Evolutionary conservation across 306 rosid genomes (phyloP).

Genomic region (Vigna mungo): DNA sequence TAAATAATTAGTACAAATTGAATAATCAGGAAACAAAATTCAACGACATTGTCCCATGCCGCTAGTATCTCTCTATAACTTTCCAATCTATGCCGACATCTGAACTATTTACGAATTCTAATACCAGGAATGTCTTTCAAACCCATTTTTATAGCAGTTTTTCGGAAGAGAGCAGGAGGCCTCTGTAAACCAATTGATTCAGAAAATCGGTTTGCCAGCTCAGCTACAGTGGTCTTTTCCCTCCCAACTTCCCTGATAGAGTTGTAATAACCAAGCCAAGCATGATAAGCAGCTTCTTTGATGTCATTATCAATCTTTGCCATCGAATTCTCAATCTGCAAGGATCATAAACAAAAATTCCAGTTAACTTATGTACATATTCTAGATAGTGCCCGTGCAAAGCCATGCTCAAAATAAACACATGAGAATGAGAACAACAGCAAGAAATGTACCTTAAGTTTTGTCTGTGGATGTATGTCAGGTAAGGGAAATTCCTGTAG

Average conservation of each 20-base stretch:
- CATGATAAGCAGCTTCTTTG: slow-evolving; percentile 93
- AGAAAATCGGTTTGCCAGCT: slow-evolving; percentile 72
- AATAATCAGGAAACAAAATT: not conserved
- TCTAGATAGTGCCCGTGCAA: not conserved
- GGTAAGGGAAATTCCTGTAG: slow-evolving; percentile 67
- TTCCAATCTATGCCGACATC: not conserved
- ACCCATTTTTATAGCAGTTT: slow-evolving; percentile 90
- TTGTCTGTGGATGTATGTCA: slow-evolving; percentile 59
- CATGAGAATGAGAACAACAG: slow-evolving; percentile 21
- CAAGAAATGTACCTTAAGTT: slow-evolving; percentile 66
- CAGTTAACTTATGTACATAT: not conserved
- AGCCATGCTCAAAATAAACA: slow-evolving; percentile 7
- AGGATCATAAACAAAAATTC: slow-evolving; percentile 23
- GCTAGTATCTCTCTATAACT: not conserved
- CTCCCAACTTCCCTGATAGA: slow-evolving; percentile 87
- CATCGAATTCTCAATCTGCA: slow-evolving; percentile 79
- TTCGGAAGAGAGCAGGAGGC: slow-evolving; percentile 82
- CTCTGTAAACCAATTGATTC: slow-evolving; percentile 83
- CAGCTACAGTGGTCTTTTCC: slow-evolving; percentile 77
- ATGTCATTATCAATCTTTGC: slow-evolving; percentile 71
- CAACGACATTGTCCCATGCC: not conserved
- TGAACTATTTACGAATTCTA: slow-evolving; percentile 65
- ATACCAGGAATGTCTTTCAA: slow-evolving; percentile 90
- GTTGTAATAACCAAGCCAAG: slow-evolving; percentile 95
- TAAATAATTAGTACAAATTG: not conserved